Evolutionary conservation across 345 rosid genomes (phyloP).

Genomic region (Pistacia atlantica): DNA sequence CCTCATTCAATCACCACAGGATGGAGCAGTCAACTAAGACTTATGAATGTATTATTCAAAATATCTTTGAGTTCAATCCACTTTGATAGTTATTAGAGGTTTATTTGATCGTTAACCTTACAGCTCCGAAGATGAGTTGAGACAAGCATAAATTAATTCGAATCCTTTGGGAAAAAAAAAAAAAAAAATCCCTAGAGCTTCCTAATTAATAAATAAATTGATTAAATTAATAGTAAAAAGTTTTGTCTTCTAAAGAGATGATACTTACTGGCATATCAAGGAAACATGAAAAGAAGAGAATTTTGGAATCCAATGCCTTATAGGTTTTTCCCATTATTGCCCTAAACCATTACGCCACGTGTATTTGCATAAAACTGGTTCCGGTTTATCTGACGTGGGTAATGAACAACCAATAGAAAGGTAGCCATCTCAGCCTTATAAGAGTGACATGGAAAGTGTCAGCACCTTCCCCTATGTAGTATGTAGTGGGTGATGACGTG

Average conservation of each 20-base stretch:
- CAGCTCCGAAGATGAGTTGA: too few relatives aligned
- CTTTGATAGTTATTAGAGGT: too few relatives aligned
- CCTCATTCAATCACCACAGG: too few relatives aligned
- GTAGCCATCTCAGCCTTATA: background rate
- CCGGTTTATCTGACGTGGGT: background rate
- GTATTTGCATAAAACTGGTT: background rate
- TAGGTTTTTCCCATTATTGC: constrained; percentile 6
- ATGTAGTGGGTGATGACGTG: background rate
- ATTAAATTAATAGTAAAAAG: background rate
- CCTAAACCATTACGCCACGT: background rate
- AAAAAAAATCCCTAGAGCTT: too few relatives aligned
- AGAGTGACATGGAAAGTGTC: background rate
- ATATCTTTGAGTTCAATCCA: too few relatives aligned
- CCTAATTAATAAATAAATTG: too few relatives aligned
- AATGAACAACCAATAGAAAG: background rate
- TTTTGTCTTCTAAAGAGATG: background rate
- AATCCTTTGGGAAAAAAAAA: too few relatives aligned
- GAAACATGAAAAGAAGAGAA: constrained; percentile 16
- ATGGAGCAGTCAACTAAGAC: too few relatives aligned
- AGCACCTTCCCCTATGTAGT: background rate
- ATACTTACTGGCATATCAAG: background rate
- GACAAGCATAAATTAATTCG: too few relatives aligned
- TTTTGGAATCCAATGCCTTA: constrained; percentile 9
- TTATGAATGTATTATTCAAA: too few relatives aligned
- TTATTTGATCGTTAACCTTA: too few relatives aligned